Conservation (phyloP, 139 green algal species). For the Zygnema cylindricum region DNA sequence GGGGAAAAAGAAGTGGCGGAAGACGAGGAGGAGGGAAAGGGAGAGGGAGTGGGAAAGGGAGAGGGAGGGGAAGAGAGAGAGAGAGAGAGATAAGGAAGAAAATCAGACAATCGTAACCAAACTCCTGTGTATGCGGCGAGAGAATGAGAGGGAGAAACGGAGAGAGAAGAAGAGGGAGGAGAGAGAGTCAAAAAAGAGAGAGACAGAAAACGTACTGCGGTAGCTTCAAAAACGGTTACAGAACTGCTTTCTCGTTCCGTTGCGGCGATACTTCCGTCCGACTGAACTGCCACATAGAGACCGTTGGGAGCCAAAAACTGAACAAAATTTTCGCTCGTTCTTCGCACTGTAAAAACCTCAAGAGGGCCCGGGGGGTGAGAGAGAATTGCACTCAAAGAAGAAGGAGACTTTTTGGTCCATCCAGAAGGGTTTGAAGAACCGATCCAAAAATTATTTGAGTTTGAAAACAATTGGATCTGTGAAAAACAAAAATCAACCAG, state of each 20-base stretch:
- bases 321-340: not conserved
- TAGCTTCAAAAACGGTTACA: not conserved
- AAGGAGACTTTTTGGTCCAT: not conserved
- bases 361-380: not conserved
- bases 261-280: not conserved
- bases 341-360: not conserved
- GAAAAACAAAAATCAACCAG: not conserved
- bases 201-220: no score
- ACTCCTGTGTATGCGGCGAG: no score
- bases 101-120: no score
- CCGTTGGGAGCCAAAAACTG: not conserved
- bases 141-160: no score
- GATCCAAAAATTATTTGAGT: not conserved
- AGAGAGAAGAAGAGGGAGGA: no score
- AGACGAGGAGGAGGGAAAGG: constrained; percentile 8
- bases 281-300: not conserved
- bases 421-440: not conserved
- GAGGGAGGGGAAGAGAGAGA: no score
- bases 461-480: not conserved
- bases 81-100: no score
- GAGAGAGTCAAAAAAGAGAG: no score
- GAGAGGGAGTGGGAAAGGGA: no score
- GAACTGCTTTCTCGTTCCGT: not conserved
- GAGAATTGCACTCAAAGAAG: not conserved
- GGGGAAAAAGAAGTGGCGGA: no score